These are phyloP conservation scores for Mangifera indica DNA, from an alignment of 345 rosid genomes.

Conservation along the genomic window DNA sequence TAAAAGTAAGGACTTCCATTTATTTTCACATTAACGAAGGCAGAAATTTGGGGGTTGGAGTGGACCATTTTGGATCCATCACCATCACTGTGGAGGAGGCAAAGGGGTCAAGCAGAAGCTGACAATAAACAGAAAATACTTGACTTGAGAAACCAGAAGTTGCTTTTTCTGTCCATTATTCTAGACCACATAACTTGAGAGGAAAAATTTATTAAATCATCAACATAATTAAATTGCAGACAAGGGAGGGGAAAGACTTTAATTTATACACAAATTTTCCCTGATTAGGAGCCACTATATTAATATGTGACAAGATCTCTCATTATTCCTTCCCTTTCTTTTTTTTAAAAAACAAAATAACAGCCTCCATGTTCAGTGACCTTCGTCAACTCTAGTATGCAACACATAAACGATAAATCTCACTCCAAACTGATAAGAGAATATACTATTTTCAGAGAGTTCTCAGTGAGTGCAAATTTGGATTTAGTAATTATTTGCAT, in stretches of 20 bases:
- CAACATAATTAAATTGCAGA: neutral
- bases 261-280: neutral
- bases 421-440: neutral
- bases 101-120: too few species aligned
- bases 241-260: too few species aligned
- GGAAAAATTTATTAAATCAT: neutral
- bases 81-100: too few species aligned
- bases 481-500: too few species aligned
- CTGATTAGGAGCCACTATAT: too few species aligned
- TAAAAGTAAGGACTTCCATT: neutral
- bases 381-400: neutral
- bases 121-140: too few species aligned
- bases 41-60: neutral
- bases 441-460: too few species aligned
- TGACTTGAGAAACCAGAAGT: too few species aligned
- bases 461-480: too few species aligned
- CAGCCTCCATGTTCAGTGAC: neutral
- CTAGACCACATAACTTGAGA: too few species aligned
- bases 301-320: too few species aligned
- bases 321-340: neutral
- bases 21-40: neutral
- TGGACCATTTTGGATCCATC: constrained; percentile 1
- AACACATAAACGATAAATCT: neutral
- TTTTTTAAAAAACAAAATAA: neutral
- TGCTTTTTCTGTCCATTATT: too few species aligned